A percentile compares a stretch with the other conserved stretches of the same genome.
Conservation (phyloP, 768 basidiomycete species). For the Xanthoconium purpureum region DNA sequence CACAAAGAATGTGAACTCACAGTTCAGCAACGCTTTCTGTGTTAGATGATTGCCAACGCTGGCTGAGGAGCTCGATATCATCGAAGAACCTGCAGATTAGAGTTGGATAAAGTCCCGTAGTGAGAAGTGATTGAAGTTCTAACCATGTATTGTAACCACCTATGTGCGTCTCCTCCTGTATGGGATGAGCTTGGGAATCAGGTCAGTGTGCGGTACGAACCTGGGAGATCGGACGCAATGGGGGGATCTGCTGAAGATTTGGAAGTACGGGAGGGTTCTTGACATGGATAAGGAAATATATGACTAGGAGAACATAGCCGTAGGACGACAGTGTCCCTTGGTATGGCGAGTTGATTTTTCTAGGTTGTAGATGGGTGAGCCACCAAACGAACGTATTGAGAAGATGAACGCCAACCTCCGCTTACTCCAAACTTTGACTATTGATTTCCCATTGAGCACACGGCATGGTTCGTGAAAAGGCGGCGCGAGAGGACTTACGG, state of each 20-base stretch:
- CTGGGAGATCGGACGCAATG: conserved; percentile 79
- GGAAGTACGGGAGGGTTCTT: conserved; percentile 96
- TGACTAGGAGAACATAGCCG: conserved; percentile 95
- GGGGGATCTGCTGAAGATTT: conserved; percentile 93
- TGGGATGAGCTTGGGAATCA: conserved; percentile 11
- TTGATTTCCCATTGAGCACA: conserved; percentile 9
- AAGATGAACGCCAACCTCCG: conserved; percentile 52
- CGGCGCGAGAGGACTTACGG: conserved; percentile 59
- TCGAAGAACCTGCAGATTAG: conserved; percentile 79
- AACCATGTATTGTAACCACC: conserved; percentile 82
- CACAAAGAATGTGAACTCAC: conserved; percentile 42
- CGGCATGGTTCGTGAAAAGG: background rate
- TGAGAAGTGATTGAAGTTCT: conserved; percentile 15
- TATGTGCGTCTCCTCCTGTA: conserved; percentile 76
- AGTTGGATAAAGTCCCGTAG: conserved; percentile 8
- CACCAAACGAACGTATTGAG: background rate
- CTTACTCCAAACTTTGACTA: conserved; percentile 99
- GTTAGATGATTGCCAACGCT: conserved; percentile 94
- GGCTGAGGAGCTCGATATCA: conserved; percentile 87
- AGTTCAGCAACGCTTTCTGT: conserved; percentile 90
- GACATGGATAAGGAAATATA: conserved; percentile 97
- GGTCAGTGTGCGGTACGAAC: conserved; percentile 37
- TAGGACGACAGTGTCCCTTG: conserved; percentile 95
- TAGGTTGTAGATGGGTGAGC: conserved; percentile 28
- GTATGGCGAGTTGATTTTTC: conserved; percentile 99